phyloP scores from a whole-genome alignment of 768 basidiomycete species.

The Mycena venus region DNA sequence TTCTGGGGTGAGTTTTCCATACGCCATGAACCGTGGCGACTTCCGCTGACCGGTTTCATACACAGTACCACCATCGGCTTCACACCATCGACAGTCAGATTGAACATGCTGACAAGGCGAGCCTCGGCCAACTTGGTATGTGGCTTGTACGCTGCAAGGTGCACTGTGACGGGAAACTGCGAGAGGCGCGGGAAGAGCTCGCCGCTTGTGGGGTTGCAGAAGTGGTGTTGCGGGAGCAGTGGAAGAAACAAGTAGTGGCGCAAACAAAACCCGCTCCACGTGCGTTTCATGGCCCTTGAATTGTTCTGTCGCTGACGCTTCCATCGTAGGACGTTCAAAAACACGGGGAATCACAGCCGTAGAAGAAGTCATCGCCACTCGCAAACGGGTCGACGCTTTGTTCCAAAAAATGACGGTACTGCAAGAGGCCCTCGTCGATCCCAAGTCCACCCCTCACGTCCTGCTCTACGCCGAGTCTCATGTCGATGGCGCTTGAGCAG shows the following conservation, averaged over 20 bases:
- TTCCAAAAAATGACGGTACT: too few relatives aligned
- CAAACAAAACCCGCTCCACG: not conserved
- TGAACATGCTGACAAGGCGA: conserved; percentile 27
- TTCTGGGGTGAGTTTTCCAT: conserved; percentile 46
- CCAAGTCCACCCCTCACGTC: too few relatives aligned
- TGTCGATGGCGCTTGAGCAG: not conserved
- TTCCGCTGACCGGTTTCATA: too few relatives aligned
- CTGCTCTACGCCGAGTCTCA: not conserved
- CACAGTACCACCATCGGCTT: conserved; percentile 42
- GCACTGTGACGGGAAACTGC: not conserved
- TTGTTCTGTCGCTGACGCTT: too few relatives aligned
- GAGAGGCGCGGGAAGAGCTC: too few relatives aligned
- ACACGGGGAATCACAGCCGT: too few relatives aligned
- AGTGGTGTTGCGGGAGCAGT: not conserved
- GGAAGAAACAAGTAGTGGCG: not conserved
- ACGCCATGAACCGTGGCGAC: too few relatives aligned
- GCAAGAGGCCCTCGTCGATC: too few relatives aligned
- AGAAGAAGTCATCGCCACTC: too few relatives aligned
- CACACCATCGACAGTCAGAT: conserved; percentile 42
- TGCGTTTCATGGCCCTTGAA: too few relatives aligned
- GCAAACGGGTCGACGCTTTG: too few relatives aligned
- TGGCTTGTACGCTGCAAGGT: not conserved
- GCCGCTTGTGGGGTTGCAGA: not conserved
- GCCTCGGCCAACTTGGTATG: conserved; percentile 9
- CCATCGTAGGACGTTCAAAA: too few relatives aligned